phyloP scores from a whole-genome alignment of 495 filamentous ascomycete genomes.

The Xeromyces bisporus region DNA sequence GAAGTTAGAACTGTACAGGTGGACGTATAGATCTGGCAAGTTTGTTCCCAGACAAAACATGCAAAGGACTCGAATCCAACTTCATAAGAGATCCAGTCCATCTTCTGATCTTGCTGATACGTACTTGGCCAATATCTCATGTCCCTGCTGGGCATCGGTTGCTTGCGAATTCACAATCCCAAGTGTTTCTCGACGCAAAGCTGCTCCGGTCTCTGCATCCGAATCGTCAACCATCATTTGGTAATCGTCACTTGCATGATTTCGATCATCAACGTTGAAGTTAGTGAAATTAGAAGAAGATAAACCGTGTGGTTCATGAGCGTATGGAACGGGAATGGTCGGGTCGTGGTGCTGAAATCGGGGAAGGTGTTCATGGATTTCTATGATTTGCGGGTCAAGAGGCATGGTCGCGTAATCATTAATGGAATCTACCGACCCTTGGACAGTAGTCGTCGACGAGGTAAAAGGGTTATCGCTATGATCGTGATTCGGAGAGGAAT shows the following conservation, averaged over 20 bases:
- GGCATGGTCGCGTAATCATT: slow-evolving; percentile 24
- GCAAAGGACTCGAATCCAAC: slow-evolving; percentile 1
- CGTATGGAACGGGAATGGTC: slow-evolving; percentile 19
- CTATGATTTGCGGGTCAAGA: slow-evolving; percentile 30
- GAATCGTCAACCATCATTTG: slow-evolving; percentile 32
- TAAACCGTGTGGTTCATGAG: slow-evolving; percentile 14
- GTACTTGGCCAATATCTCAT: slow-evolving; percentile 26
- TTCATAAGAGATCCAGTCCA: slow-evolving; percentile 24
- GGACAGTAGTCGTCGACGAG: slow-evolving; percentile 12
- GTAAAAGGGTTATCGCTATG: slow-evolving; percentile 25
- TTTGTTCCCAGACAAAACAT: too few relatives aligned
- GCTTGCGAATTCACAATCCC: slow-evolving; percentile 24
- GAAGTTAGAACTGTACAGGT: too few relatives aligned
- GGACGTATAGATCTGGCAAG: too few relatives aligned
- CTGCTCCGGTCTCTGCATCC: slow-evolving; percentile 12
- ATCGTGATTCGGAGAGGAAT: slow-evolving; percentile 10
- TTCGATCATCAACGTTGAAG: slow-evolving; percentile 27
- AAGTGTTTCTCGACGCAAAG: slow-evolving; percentile 23
- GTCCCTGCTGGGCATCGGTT: slow-evolving; percentile 28
- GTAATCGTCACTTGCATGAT: slow-evolving; percentile 24
- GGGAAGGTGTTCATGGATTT: slow-evolving; percentile 23
- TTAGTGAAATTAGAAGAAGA: slow-evolving; percentile 18
- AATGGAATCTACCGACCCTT: slow-evolving; percentile 19
- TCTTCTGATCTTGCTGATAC: slow-evolving; percentile 23
- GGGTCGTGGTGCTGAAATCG: slow-evolving; percentile 23